Evolutionary conservation across 2,329 filamentous ascomycete species (phyloP).

Genomic region (Phialemoniopsis sp.): DNA sequence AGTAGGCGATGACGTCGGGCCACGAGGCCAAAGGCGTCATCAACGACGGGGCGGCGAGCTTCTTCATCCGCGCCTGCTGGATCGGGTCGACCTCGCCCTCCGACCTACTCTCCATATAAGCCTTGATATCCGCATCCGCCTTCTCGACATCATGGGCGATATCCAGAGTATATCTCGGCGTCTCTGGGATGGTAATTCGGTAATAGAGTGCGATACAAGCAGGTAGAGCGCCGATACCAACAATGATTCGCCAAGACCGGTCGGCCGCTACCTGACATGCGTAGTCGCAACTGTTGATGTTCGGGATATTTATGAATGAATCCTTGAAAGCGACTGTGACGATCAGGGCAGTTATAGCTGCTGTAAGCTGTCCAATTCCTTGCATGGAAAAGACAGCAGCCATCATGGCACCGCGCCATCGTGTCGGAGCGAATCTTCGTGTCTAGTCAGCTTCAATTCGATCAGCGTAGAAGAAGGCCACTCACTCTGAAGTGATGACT

Average conservation of each 20-base stretch:
- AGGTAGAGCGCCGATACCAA: constrained; percentile 74
- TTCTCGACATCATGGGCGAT: constrained; percentile 72
- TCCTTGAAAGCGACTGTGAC: constrained; percentile 61
- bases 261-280: constrained; percentile 68
- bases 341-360: constrained; percentile 67
- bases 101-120: constrained; percentile 45
- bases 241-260: constrained; percentile 77
- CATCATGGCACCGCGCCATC: constrained; percentile 81
- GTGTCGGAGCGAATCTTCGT: constrained; percentile 68
- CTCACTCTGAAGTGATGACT: constrained; percentile 73
- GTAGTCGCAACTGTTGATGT: constrained; percentile 47
- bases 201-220: constrained; percentile 80
- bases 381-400: constrained; percentile 83
- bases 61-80: constrained; percentile 48
- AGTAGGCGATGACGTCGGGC: constrained; percentile 64
- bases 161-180: constrained; percentile 66
- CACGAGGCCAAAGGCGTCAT: constrained; percentile 66
- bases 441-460: background rate
- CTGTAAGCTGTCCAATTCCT: constrained; percentile 71
- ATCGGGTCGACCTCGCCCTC: constrained; percentile 44
- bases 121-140: constrained; percentile 67
- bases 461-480: constrained; percentile 3
- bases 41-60: constrained; percentile 46
- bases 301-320: constrained; percentile 36
- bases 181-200: constrained; percentile 81